These are phyloP conservation scores for Schizopora paradoxa DNA, from an alignment of 1,284 basidiomycete genomes.

Conservation along the genomic window DNA sequence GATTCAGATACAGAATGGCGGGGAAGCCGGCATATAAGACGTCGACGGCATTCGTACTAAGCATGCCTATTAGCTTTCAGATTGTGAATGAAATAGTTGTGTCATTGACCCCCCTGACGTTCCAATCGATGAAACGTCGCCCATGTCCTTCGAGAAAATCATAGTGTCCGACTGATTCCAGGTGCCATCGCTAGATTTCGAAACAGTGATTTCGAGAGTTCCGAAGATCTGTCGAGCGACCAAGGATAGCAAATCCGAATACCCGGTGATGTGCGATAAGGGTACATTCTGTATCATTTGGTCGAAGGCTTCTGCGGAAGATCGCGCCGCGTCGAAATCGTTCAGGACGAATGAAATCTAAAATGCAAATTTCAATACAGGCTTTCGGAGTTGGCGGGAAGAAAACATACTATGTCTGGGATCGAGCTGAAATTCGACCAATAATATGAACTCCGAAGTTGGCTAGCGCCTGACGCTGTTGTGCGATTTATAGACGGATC, in stretches of 20 bases:
- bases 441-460: constrained; percentile 31
- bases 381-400: not conserved
- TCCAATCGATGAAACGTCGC: constrained; percentile 15
- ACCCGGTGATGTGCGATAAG: constrained; percentile 26
- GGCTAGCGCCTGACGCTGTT: constrained; percentile 17
- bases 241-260: constrained; percentile 35
- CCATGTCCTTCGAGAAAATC: constrained; percentile 45
- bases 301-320: constrained; percentile 32
- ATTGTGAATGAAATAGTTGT: not conserved
- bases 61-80: too few species aligned
- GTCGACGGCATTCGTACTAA: constrained; percentile 42
- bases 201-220: constrained; percentile 35
- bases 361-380: constrained; percentile 21
- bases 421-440: constrained; percentile 20
- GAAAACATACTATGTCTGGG: constrained; percentile 17
- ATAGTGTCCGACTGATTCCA: constrained; percentile 34
- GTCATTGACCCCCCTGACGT: not conserved
- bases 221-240: constrained; percentile 35
- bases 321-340: constrained; percentile 31
- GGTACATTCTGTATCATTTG: constrained; percentile 29
- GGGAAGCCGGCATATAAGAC: constrained; percentile 43
- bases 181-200: constrained; percentile 25
- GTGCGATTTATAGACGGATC: constrained; percentile 5
- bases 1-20: constrained; percentile 40
- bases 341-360: constrained; percentile 35